Base-by-base conservation (phyloP, 2,329 filamentous ascomycete species). In the Fusarium tanahbumbuense region DNA sequence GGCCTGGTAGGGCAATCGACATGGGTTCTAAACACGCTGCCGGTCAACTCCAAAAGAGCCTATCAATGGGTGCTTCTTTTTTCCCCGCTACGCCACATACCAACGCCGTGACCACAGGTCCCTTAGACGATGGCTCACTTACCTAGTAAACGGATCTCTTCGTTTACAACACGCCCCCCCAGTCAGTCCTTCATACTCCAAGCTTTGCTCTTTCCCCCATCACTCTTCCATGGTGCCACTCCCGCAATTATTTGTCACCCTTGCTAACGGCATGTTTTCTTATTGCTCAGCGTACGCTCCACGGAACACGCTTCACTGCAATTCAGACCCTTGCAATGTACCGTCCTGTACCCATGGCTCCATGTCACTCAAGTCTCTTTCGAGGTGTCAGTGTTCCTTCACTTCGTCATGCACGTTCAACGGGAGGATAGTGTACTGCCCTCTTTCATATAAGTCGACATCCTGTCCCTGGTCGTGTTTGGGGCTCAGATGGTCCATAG, bases 361-460 rank as follows among this genome's bases (percentile, higher is more conserved):
- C 73, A 73, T 75, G 72, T 67, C 63, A 65, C 73, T 76, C 72
- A 71, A 62, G 55, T 67, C 70, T 72, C 71, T 69, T 75, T 69
- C 65, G 67, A 72, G 73, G 66, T 75, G 68, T 71, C 72, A 60
- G 50, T 74, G 68, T 73, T 70, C 64, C 64, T 66, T 70, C 55
- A 73, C 72, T 75, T 68, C 71, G 69, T 76, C 73, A 77, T 77
- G 76, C 73, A 75, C 65, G 68, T 67, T 72, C 59, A 63, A 62
- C 56, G 61, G 66, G 67, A 67, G 66, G 68, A 67, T 61, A 57
- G 27, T 76, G 67, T 73, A 71, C 72, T 73, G 73, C 68, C 73
- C 61, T 68, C 70, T 73, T 73, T 75, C 75, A 76, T 77, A 77
- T 77, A 77, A 77, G 75, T 75, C 71, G 64, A 65, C 57, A 68